Conservation (phyloP, 768 basidiomycete species). For the Dictyophora rubrovolvata region DNA sequence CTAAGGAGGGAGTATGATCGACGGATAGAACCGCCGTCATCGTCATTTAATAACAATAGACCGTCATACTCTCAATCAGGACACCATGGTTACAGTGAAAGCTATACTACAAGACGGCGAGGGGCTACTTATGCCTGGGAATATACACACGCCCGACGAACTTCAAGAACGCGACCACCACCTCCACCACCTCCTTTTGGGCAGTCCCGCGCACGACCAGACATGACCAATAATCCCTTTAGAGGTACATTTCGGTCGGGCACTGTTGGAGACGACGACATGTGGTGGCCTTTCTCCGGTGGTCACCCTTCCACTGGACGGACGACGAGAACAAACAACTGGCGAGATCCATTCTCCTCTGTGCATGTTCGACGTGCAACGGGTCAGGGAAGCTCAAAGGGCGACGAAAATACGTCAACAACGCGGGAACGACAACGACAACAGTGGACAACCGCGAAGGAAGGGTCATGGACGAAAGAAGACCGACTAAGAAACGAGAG, state of each 20-base stretch:
- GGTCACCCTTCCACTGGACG: neutral
- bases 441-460: neutral
- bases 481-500: conserved; percentile 16
- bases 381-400: conserved; percentile 4
- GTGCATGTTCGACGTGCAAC: conserved; percentile 20
- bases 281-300: conserved; percentile 9
- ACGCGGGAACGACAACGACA: neutral
- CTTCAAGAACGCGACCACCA: neutral
- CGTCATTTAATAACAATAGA: neutral
- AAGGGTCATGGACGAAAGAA: conserved; percentile 4
- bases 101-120: conserved; percentile 22
- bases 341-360: conserved; percentile 18
- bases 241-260: neutral
- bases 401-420: neutral
- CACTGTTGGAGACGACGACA: neutral
- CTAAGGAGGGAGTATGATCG: conserved; percentile 27
- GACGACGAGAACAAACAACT: neutral
- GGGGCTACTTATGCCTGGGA: conserved; percentile 31
- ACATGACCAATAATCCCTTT: conserved; percentile 1
- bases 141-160: conserved; percentile 5
- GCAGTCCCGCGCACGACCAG: conserved; percentile 10
- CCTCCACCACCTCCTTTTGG: conserved; percentile 11
- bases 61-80: conserved; percentile 8
- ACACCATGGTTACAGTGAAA: conserved; percentile 13
- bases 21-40: conserved; percentile 1